Conservation (phyloP, 176 grass and related monocot genomes). For the Aegilops umbellulata region DNA sequence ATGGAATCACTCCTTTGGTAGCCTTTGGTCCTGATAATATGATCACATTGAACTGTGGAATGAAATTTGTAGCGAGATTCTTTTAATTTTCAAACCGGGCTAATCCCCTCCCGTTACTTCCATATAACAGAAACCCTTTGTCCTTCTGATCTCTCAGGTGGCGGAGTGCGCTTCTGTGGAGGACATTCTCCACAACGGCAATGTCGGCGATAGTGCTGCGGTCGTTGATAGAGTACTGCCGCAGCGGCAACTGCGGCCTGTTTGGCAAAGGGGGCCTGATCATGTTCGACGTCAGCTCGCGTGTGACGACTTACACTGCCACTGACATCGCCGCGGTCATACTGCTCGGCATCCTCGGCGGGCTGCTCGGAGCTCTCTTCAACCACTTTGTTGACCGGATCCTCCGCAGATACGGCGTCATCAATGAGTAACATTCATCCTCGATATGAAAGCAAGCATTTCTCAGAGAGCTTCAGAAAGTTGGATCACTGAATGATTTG, state of each 20-base stretch:
- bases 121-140: background rate
- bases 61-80: too few relatives aligned
- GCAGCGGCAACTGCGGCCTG: conserved; percentile 57
- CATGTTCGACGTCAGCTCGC: conserved; percentile 70
- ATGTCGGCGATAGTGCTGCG: conserved; percentile 55
- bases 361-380: conserved; percentile 56
- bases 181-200: conserved; percentile 71
- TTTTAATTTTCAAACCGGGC: background rate
- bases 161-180: conserved; percentile 76
- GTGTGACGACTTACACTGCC: conserved; percentile 25
- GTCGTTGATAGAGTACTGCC: conserved; percentile 55
- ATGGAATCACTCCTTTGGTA: background rate
- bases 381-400: conserved; percentile 47
- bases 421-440: conserved; percentile 47
- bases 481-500: background rate
- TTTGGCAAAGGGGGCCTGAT: conserved; percentile 75
- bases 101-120: background rate
- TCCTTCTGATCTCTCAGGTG: conserved; percentile 43
- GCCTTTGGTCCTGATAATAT: background rate
- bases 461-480: background rate
- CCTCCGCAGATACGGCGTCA: conserved; percentile 43
- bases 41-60: background rate
- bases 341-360: conserved; percentile 43
- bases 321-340: conserved; percentile 33
- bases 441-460: background rate